Base-by-base conservation (phyloP, 2,329 filamentous ascomycete genomes). In the Alternaria infectoria region DNA sequence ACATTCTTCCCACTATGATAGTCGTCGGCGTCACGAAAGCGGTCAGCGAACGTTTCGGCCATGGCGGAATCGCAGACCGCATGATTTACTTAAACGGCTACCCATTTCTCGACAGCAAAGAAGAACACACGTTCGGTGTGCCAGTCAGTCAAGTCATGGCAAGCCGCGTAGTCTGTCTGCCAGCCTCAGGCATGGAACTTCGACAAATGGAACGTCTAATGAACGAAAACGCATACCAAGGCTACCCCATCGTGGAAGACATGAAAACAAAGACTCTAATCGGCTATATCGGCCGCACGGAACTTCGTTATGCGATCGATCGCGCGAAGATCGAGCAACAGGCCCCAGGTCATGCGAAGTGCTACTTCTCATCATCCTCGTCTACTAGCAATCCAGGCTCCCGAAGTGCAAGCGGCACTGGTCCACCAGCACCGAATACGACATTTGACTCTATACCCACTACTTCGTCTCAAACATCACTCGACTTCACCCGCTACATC, bases 41-140 rank as follows among this genome's bases (percentile, higher is more conserved):
- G 13, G 92, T 99, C 50, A 90, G 92, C 65, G 93, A 97, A 69
- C 86, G 93, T 12, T 96, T 97, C 75, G 93, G 93, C n/a, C 96
- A 95, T 77, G 96, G 95, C 28, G 96, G 96, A 50, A 98, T 99
- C 62, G 96, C 96, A 21, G 96, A 99, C 79, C 91, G 93, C 65
- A 97, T 97, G 93, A 99, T 99, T 72, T 97, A 93, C 91, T 97
- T 97, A 82, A 98, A 93, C 72, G 96, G 96, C 1, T 97, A 97
- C 74, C 96, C 96, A 0, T 99, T 96, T 81, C 86, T 99, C 3
- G 96, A 99, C 81, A 96, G 92, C 80, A 99, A 99, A 77, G 95
- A 98, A 80, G 96, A 98, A 61, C 94, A 97, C 80, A 94, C 94
- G 57, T 97, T 98, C 80, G 95, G 94, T 50, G 94, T 98, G 1